A percentile compares a stretch with the other conserved stretches of the same genome.
Conservation (phyloP, 2,329 filamentous ascomycete genomes). For the Diaporthe helianthi region DNA sequence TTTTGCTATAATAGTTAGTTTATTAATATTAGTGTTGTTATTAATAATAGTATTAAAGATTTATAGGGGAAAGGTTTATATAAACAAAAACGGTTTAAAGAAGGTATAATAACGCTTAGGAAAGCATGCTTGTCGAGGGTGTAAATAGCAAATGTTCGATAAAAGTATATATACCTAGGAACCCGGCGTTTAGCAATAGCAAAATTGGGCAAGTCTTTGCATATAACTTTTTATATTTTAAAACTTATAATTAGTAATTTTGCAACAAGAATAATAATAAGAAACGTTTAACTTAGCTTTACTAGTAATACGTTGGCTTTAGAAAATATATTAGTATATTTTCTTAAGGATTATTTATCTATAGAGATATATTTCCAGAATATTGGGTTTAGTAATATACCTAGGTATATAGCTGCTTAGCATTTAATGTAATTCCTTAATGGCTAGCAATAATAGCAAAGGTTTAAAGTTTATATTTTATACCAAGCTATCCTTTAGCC, state of each 20-base stretch:
- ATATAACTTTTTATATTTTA: not conserved
- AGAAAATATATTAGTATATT: no score
- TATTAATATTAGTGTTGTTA: slow-evolving; percentile 66
- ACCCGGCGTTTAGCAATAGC: not conserved
- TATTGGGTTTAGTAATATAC: no score
- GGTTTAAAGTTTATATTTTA: no score
- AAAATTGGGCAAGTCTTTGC: not conserved
- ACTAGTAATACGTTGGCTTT: no score
- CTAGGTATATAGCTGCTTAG: no score
- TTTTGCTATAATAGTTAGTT: slow-evolving; percentile 67
- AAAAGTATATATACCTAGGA: not conserved
- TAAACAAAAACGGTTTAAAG: slow-evolving; percentile 2
- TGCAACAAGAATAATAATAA: not conserved
- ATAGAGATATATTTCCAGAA: no score
- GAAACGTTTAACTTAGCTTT: not conserved
- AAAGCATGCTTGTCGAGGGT: not conserved
- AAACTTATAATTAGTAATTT: fast-evolving
- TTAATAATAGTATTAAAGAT: slow-evolving; percentile 67
- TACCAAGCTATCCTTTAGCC: no score
- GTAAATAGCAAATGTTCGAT: not conserved
- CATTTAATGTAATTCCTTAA: no score
- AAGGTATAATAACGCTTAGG: not conserved
- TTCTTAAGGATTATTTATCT: no score
- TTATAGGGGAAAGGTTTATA: slow-evolving; percentile 27
- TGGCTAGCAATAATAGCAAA: no score